phyloP scores from a whole-genome alignment of 257 asterid genomes.

The Jasminum sambac region DNA sequence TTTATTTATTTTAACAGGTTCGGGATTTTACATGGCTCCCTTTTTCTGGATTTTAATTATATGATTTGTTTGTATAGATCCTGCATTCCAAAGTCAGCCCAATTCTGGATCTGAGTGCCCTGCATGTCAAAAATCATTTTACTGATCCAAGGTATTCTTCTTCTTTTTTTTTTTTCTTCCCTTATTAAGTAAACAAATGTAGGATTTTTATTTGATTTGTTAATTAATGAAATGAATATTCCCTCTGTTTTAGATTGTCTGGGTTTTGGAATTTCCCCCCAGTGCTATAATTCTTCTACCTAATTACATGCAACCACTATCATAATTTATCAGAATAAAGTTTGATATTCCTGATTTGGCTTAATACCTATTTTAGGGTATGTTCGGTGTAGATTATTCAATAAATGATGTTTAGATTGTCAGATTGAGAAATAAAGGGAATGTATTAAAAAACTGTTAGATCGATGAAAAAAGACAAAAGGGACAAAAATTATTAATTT shows the following conservation, averaged over 20 bases:
- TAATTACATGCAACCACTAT: neutral
- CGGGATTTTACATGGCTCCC: too few relatives aligned
- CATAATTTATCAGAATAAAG: neutral
- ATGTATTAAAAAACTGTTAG: too few relatives aligned
- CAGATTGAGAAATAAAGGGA: too few relatives aligned
- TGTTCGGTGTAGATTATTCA: neutral
- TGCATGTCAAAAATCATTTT: conserved; percentile 53
- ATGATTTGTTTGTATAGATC: conserved; percentile 36
- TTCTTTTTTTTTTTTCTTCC: neutral
- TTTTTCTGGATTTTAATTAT: neutral
- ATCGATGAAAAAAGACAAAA: too few relatives aligned
- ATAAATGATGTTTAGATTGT: too few relatives aligned
- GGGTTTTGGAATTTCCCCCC: neutral
- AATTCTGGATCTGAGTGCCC: conserved; percentile 56
- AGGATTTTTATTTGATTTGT: neutral
- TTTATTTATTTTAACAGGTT: too few relatives aligned
- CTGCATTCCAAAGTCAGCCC: conserved; percentile 42
- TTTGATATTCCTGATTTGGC: neutral
- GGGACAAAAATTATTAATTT: too few relatives aligned
- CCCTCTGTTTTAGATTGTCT: neutral
- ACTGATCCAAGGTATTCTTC: conserved; percentile 47
- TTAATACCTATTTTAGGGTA: neutral
- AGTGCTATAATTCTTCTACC: neutral
- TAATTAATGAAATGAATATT: neutral
- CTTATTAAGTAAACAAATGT: neutral